These are phyloP conservation scores for Quillaja saponaria DNA, from an alignment of 306 rosid genomes.

Conservation along the genomic window DNA sequence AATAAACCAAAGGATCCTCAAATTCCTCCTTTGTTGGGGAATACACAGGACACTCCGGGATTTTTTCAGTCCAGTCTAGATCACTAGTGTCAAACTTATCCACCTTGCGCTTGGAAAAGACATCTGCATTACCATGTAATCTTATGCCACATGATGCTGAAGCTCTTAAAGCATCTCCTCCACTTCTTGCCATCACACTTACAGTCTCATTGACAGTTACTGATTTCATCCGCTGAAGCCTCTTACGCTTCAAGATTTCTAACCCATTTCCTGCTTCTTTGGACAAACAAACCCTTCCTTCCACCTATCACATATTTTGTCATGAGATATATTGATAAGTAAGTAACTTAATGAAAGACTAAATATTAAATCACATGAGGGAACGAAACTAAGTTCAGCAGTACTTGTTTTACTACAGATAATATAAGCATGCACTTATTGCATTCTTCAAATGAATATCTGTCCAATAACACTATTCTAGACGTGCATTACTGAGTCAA, in stretches of 20 bases:
- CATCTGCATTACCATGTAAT: slow-evolving; percentile 55
- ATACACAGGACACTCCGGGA: slow-evolving; percentile 89
- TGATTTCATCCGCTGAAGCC: slow-evolving; percentile 73
- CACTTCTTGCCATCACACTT: slow-evolving; percentile 72
- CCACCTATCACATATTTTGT: slow-evolving; percentile 57
- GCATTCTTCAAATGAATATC: too few species aligned
- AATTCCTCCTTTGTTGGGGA: slow-evolving; percentile 88
- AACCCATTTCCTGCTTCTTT: slow-evolving; percentile 76
- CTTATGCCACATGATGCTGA: slow-evolving; percentile 66
- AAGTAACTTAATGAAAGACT: too few species aligned
- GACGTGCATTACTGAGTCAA: too few species aligned
- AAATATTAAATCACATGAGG: too few species aligned
- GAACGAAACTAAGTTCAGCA: too few species aligned
- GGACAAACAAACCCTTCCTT: slow-evolving; percentile 68
- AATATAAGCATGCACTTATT: too few species aligned
- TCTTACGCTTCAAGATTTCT: slow-evolving; percentile 66
- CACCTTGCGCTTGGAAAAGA: slow-evolving; percentile 71
- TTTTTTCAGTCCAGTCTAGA: slow-evolving; percentile 80
- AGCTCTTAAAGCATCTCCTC: slow-evolving; percentile 89
- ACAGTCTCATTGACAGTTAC: slow-evolving; percentile 43
- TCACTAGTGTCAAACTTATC: slow-evolving; percentile 81
- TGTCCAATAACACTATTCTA: too few species aligned
- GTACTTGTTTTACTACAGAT: too few species aligned
- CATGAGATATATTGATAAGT: too few species aligned
- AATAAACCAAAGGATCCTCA: slow-evolving; percentile 83